phyloP scores from a whole-genome alignment of 305 asterid species.

The Fraxinus angustifolia region DNA sequence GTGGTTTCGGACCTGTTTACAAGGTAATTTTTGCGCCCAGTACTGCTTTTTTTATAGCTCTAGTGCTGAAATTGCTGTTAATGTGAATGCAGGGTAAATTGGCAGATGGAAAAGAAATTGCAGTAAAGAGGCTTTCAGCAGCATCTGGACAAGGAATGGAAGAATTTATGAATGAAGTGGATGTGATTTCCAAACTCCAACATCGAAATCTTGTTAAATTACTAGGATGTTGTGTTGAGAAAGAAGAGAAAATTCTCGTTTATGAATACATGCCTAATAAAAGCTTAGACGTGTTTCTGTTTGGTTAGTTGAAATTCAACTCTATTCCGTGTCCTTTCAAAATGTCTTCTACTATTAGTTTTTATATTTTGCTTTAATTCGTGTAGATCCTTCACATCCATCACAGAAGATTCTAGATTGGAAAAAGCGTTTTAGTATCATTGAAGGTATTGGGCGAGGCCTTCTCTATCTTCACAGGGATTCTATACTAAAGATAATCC shows the following conservation, averaged over 20 bases:
- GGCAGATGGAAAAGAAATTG: conserved; percentile 47
- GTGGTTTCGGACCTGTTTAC: conserved; percentile 68
- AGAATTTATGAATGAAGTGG: conserved; percentile 61
- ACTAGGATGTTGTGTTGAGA: conserved; percentile 49
- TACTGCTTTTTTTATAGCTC: neutral
- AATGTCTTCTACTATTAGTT: neutral
- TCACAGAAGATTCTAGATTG: conserved; percentile 35
- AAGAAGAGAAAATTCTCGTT: conserved; percentile 44
- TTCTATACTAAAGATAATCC: conserved; percentile 42
- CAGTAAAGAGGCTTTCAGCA: conserved; percentile 57
- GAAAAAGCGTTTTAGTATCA: conserved; percentile 35
- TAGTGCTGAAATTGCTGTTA: neutral
- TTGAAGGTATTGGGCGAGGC: conserved; percentile 54
- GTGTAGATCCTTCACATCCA: conserved; percentile 26
- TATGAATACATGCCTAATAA: conserved; percentile 46
- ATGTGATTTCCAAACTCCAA: conserved; percentile 58
- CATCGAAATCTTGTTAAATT: conserved; percentile 56
- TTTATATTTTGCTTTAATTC: neutral
- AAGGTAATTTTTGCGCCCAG: conserved; percentile 29
- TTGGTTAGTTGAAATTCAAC: conserved; percentile 32
- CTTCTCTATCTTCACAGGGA: conserved; percentile 55
- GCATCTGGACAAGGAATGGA: conserved; percentile 51
- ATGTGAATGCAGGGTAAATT: conserved; percentile 34
- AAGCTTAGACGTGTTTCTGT: conserved; percentile 49
- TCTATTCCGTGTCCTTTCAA: neutral